Conservation (phyloP, 495 filamentous ascomycete species). For the Halenospora varia region DNA sequence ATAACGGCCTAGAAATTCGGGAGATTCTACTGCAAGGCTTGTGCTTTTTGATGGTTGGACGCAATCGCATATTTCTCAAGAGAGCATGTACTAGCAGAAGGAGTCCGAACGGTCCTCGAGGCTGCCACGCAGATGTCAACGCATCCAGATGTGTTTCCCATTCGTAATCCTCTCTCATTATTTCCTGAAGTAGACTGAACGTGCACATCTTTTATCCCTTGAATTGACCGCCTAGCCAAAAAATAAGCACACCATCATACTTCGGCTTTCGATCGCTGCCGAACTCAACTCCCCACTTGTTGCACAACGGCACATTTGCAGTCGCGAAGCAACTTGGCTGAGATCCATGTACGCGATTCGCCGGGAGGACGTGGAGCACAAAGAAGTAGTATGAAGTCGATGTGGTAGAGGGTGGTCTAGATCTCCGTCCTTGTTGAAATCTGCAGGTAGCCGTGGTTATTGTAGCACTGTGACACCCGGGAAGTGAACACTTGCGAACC, state of each 20-base stretch:
- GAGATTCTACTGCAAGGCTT: too few species aligned
- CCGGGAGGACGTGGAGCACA: not conserved
- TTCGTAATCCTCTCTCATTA: too few species aligned
- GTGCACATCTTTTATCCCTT: too few species aligned
- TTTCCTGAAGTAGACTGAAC: too few species aligned
- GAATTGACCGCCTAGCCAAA: too few species aligned
- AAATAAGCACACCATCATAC: not conserved
- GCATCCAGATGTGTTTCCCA: too few species aligned
- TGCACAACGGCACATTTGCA: not conserved
- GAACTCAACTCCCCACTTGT: not conserved
- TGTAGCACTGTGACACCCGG: not conserved
- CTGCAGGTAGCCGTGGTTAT: conserved; percentile 1
- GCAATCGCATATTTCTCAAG: too few species aligned
- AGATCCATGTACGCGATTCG: not conserved
- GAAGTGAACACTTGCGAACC: not conserved
- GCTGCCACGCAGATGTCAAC: too few species aligned
- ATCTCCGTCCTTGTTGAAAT: not conserved
- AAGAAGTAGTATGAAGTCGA: not conserved
- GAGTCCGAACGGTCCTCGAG: too few species aligned
- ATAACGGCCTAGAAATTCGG: too few species aligned
- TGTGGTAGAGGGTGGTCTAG: not conserved
- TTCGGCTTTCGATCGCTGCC: not conserved
- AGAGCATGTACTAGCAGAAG: too few species aligned
- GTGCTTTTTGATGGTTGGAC: too few species aligned
- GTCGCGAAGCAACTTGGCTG: not conserved